Conservation (phyloP, 352 stramenopile species). For the Phytophthora tentaculata region DNA sequence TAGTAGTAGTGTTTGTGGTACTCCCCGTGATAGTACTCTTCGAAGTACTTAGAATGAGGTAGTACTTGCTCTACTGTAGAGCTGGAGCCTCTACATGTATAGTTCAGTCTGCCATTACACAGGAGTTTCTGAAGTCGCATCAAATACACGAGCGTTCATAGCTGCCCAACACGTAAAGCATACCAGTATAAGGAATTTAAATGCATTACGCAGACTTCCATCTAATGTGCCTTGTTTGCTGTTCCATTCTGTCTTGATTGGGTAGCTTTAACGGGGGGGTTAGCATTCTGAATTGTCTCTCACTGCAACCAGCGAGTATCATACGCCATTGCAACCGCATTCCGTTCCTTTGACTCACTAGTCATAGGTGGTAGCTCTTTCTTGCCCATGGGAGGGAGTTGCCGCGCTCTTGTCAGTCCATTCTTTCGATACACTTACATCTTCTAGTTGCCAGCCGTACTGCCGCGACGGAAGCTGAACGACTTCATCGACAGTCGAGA, state of each 20-base stretch:
- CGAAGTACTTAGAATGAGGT: too few relatives aligned
- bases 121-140: too few relatives aligned
- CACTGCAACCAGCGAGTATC: slow-evolving; percentile 15
- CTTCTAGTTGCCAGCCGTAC: slow-evolving; percentile 57
- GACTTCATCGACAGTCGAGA: slow-evolving; percentile 75
- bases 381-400: too few relatives aligned
- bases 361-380: slow-evolving; percentile 13
- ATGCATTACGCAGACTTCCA: slow-evolving; percentile 43
- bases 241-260: slow-evolving; percentile 13
- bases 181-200: slow-evolving; percentile 13
- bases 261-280: slow-evolving; percentile 35
- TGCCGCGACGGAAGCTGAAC: slow-evolving; percentile 73
- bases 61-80: too few relatives aligned
- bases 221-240: slow-evolving; percentile 39
- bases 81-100: too few relatives aligned
- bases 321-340: slow-evolving; percentile 21
- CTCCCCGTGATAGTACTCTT: too few relatives aligned
- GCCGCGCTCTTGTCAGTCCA: slow-evolving; percentile 14
- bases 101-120: too few relatives aligned
- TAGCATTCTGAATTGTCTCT: slow-evolving; percentile 16
- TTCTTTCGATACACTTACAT: slow-evolving; percentile 41
- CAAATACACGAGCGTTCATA: too few relatives aligned
- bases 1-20: too few relatives aligned
- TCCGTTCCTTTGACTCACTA: slow-evolving; percentile 32
- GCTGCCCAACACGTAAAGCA: background rate